Evolutionary conservation across 106 monocot genomes (phyloP).

Genomic region (Allium sativum): DNA sequence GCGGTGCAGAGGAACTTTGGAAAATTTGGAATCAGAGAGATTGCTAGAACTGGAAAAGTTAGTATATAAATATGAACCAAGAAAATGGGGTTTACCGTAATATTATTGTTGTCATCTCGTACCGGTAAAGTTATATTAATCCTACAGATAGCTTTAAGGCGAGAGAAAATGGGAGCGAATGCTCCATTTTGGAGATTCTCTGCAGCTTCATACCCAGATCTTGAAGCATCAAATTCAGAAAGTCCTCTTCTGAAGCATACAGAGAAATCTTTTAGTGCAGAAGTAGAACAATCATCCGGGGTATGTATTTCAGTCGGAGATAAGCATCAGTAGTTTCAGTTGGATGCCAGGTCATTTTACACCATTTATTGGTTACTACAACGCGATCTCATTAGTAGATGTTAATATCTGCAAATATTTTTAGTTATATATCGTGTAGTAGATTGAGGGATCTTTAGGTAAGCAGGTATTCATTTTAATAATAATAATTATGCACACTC

Average conservation of each 20-base stretch:
- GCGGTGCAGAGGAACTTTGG: slow-evolving; percentile 67
- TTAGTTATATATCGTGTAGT: too few species aligned
- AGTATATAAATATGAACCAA: slow-evolving; percentile 1
- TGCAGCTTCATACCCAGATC: slow-evolving; percentile 91
- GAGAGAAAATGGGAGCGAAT: slow-evolving; percentile 71
- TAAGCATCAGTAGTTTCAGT: too few species aligned
- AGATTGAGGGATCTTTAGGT: too few species aligned
- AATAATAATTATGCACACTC: too few species aligned
- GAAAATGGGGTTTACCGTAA: not conserved
- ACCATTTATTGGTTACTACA: too few species aligned
- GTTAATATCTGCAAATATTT: too few species aligned
- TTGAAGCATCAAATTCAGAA: slow-evolving; percentile 26
- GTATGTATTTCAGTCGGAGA: slow-evolving; percentile 19
- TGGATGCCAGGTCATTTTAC: too few species aligned
- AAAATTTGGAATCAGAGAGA: slow-evolving; percentile 93
- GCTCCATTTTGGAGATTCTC: slow-evolving; percentile 97
- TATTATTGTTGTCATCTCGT: not conserved
- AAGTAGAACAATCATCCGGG: slow-evolving; percentile 33
- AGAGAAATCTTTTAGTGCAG: slow-evolving; percentile 15
- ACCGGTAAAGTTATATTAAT: slow-evolving; percentile 1
- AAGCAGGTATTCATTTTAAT: too few species aligned
- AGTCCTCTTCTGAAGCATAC: slow-evolving; percentile 21
- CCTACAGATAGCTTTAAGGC: slow-evolving; percentile 81
- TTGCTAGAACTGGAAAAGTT: slow-evolving; percentile 97
- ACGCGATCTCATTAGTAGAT: too few species aligned